These are phyloP conservation scores for Phytophthora cajani DNA, from an alignment of 352 stramenopile genomes.

Conservation along the genomic window DNA sequence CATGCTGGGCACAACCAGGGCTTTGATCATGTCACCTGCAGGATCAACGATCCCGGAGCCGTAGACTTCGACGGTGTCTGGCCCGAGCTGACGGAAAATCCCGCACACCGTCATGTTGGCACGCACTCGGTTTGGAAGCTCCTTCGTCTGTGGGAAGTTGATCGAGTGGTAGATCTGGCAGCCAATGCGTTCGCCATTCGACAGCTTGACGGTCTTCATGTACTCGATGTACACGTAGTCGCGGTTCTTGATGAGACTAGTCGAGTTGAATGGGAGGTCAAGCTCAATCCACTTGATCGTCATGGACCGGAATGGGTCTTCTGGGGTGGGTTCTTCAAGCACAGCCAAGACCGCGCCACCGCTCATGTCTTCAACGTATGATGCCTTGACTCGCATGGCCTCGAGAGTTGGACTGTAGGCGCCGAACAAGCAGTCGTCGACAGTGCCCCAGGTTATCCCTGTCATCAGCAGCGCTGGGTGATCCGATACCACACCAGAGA, in stretches of 20 bases:
- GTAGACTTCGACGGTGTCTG: conserved; percentile 56
- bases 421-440: conserved; percentile 48
- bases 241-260: conserved; percentile 34
- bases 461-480: conserved; percentile 32
- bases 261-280: conserved; percentile 33
- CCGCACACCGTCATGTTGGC: conserved; percentile 52
- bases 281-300: conserved; percentile 41
- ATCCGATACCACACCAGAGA: conserved; percentile 14
- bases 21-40: conserved; percentile 38
- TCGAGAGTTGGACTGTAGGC: conserved; percentile 37
- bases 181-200: conserved; percentile 43
- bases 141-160: conserved; percentile 46
- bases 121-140: conserved; percentile 39
- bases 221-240: conserved; percentile 57
- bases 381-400: conserved; percentile 42
- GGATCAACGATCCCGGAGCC: conserved; percentile 40
- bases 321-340: conserved; percentile 40
- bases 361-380: conserved; percentile 48
- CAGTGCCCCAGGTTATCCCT: conserved; percentile 33
- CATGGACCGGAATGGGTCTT: conserved; percentile 51
- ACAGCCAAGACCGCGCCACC: conserved; percentile 49
- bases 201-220: conserved; percentile 41
- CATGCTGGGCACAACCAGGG: conserved; percentile 25
- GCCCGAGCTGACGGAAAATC: conserved; percentile 51
- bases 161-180: conserved; percentile 61